Evolutionary conservation across 495 filamentous ascomycete species (phyloP), one percentile per base, ranked within the genome.

Genomic region (Daldinia grandis): DNA sequence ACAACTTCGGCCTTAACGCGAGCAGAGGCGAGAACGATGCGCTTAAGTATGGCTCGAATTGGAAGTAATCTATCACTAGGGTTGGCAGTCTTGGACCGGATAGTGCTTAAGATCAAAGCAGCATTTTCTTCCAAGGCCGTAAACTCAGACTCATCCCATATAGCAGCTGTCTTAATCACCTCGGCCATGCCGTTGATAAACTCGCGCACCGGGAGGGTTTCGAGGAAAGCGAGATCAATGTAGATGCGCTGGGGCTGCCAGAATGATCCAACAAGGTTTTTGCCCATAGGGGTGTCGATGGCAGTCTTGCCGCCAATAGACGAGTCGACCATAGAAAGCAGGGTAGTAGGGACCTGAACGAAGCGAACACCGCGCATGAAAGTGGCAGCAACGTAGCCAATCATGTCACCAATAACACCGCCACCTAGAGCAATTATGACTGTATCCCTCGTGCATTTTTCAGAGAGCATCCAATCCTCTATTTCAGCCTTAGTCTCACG

Each of bases 141-240:
- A 78, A 98, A 99, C 75, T 98, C 95, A 14, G 85, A 80, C 77
- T 94, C 92, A 73, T 97, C 87, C 86, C 94, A 98, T 68, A 98
- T 98, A 60, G 95, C 95, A 5, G 95, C 95, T 19, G 95, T 99
- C 88, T 98, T 98, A 76, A 98, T 89, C 62, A 99, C 94, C 82
- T 99, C 95, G 56, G 94, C 95, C 93, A 99, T 97, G 59, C 95
- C 95, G 79, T 99, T 99, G 79, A 98, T 93, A 79, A 99, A 95
- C 80, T 99, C 95, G 62, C 95, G 85, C 53, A 91, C 90, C 4
- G 95, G 95, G 28, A 99, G 84, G 7, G 92, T 97, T 76, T 95
- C 93, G 72, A 99, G 85, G 77, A 99, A 98, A 54, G 89, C 87
- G 50, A 98, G 86, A 81, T 99, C 95, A 67, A 99, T 94, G 76